These are phyloP conservation scores for Hypomontagnella monticulosa DNA, from an alignment of 495 filamentous ascomycete genomes.

Conservation along the genomic window DNA sequence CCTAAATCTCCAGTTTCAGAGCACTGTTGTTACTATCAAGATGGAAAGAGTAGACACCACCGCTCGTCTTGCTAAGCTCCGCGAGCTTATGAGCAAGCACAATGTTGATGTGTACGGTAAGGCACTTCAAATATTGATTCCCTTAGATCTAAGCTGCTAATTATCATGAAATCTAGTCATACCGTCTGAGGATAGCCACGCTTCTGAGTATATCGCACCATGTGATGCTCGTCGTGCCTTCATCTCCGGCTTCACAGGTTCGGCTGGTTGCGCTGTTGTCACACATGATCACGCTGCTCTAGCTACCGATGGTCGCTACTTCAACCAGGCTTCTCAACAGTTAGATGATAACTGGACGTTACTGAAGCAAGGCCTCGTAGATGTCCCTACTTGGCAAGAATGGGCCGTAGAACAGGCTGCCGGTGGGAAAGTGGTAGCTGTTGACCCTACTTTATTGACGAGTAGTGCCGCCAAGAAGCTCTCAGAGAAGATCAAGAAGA, in stretches of 20 bases:
- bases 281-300: conserved; percentile 87
- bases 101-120: conserved; percentile 95
- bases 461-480: conserved; percentile 87
- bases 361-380: conserved; percentile 90
- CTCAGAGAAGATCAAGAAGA: conserved; percentile 85
- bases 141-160: conserved; percentile 25
- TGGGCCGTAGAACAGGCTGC: conserved; percentile 90
- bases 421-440: conserved; percentile 85
- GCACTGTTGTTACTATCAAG: conserved; percentile 52
- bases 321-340: conserved; percentile 95
- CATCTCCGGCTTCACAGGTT: conserved; percentile 95
- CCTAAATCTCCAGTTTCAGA: conserved; percentile 29
- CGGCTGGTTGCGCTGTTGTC: conserved; percentile 90
- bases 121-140: conserved; percentile 32
- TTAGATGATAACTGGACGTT: conserved; percentile 92
- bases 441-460: conserved; percentile 90
- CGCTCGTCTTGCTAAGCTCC: conserved; percentile 76
- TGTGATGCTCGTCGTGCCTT: conserved; percentile 92
- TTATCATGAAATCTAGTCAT: conserved; percentile 69
- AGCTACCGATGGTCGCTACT: conserved; percentile 96
- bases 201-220: conserved; percentile 96
- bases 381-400: conserved; percentile 97
- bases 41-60: conserved; percentile 90
- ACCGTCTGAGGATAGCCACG: conserved; percentile 96
- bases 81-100: conserved; percentile 87